Evolutionary conservation across 2,329 filamentous ascomycete species (phyloP).

Genomic region (Fusarium gaditjirri): DNA sequence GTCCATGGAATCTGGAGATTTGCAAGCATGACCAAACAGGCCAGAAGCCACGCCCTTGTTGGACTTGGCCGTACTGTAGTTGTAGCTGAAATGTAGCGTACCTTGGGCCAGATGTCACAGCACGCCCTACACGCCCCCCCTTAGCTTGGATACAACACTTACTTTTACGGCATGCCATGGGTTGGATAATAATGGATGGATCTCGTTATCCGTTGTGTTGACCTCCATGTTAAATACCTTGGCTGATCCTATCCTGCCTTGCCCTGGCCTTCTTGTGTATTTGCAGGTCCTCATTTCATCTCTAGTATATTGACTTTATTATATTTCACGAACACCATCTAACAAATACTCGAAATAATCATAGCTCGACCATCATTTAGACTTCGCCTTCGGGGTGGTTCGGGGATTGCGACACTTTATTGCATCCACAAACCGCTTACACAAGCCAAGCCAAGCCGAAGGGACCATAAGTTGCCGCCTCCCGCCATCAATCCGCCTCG

Average conservation of each 20-base stretch:
- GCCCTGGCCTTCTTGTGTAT: neutral
- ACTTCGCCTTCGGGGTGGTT: slow-evolving; percentile 28
- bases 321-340: neutral
- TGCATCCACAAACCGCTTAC: slow-evolving; percentile 32
- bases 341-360: neutral
- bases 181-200: slow-evolving; percentile 15
- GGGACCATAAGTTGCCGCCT: slow-evolving; percentile 19
- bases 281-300: neutral
- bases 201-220: slow-evolving; percentile 27
- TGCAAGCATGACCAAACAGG: slow-evolving; percentile 44
- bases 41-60: slow-evolving; percentile 30
- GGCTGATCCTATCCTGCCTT: slow-evolving; percentile 8
- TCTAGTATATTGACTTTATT: neutral
- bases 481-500: slow-evolving; percentile 9
- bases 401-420: slow-evolving; percentile 32
- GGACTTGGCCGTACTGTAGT: slow-evolving; percentile 3
- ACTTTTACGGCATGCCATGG: neutral
- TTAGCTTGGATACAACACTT: slow-evolving; percentile 11
- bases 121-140: slow-evolving; percentile 17
- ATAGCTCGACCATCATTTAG: slow-evolving; percentile 2
- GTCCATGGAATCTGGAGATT: slow-evolving; percentile 35
- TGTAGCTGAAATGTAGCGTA: slow-evolving; percentile 5
- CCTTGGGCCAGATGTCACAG: neutral
- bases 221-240: slow-evolving; percentile 36
- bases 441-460: slow-evolving; percentile 28